Base-by-base conservation (phyloP, 768 basidiomycete species). In the Cantharellus anzutake region DNA sequence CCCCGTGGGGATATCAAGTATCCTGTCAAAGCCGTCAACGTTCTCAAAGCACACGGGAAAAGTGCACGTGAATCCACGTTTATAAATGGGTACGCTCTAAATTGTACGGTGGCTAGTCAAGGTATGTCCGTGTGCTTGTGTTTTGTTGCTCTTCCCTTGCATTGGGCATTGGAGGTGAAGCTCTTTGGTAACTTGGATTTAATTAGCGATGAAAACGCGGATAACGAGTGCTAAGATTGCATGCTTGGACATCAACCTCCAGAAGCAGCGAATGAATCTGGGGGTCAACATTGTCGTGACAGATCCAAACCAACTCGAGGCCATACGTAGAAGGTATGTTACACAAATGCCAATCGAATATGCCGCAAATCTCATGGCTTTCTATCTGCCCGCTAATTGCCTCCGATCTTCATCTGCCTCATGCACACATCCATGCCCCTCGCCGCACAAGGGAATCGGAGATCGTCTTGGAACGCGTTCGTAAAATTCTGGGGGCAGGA, bases 101-200 rank as follows among this genome's bases (percentile, higher is more conserved):
- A 98, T 70, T 98, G 96, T 72, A 97, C 94, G 7, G 92, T 98
- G 48, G 92, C 96, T 2, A 94, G 90, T 71, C 96, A 99, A 79
- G 96, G 96, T 93, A 66, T 58, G 77, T 37, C 51, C 20, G 38
- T 37, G 4, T 42, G 20, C 20, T 29, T 29, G 20, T 29, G 20
- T 29, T 29, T 29, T 29, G 20, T 29, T 55, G 7, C 29, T 14
- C 16, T 41, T 11, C 4, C 42, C 3, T 59, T n/a, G 11, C 20
- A n/a, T 2, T 56, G 29, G 5, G 20, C 40, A 7, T 35, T 51
- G 16, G 41, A 14, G 55, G 29, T 34, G n/a, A 35, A 41, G 51
- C 4, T 51, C 42, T 37, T 48, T 7, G 7, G 1, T 7, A 1
- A 7, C 1, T 37, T 11, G 7, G 14, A 7, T 55, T 55, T 14